phyloP scores from a whole-genome alignment of 345 rosid species.

The Melaleuca quinquenervia region DNA sequence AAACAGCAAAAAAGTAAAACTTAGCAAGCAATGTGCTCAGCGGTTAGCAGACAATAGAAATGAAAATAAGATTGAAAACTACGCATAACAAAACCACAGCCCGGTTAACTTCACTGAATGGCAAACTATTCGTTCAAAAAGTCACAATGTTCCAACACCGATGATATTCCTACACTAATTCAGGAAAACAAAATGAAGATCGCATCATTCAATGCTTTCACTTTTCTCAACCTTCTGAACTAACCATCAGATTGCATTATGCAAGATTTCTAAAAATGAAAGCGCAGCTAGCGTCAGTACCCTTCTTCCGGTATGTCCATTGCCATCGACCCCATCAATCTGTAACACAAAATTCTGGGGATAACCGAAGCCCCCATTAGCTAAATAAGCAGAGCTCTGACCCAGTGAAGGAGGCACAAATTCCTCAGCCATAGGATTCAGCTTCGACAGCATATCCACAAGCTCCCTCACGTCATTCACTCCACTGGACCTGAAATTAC shows the following conservation, averaged over 20 bases:
- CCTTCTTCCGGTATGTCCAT: conserved; percentile 52
- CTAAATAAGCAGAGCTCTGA: conserved; percentile 10
- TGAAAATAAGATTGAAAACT: not conserved
- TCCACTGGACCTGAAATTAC: conserved; percentile 5
- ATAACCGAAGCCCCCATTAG: conserved; percentile 44
- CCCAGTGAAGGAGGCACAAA: conserved; percentile 82
- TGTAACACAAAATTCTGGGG: conserved; percentile 42
- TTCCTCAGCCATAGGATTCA: conserved; percentile 94
- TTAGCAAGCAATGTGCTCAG: not conserved
- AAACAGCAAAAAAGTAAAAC: not conserved
- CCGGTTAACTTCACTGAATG: not conserved
- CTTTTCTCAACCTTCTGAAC: not conserved
- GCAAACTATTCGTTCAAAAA: not conserved
- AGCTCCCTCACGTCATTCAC: conserved; percentile 61
- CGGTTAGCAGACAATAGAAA: not conserved
- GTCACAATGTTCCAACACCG: not conserved
- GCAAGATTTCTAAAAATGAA: not conserved
- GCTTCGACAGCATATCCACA: conserved; percentile 73
- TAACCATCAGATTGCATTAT: not conserved
- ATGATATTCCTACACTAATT: not conserved
- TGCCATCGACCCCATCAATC: conserved; percentile 33
- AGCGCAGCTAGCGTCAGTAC: conserved; percentile 16
- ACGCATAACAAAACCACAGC: not conserved
- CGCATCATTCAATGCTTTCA: not conserved
- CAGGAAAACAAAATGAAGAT: not conserved